Evolutionary conservation across 1,139 yeast genomes (phyloP).

Genomic region (Ashbya aceris): DNA sequence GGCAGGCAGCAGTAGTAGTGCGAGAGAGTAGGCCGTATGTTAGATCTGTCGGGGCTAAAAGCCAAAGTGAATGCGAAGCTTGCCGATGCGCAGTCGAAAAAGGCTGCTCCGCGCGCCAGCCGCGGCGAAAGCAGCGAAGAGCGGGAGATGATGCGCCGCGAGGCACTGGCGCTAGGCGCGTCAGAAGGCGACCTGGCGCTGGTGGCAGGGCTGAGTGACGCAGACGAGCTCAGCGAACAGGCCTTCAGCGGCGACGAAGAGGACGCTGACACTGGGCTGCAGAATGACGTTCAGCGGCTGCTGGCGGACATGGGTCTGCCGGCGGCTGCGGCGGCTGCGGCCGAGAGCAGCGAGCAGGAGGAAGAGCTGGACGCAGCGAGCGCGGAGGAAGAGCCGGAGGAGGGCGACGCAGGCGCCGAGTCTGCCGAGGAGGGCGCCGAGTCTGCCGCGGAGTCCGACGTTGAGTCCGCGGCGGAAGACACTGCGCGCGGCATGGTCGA

Average conservation of each 20-base stretch:
- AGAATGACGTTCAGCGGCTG: slow-evolving; percentile 51
- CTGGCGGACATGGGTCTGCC: slow-evolving; percentile 64
- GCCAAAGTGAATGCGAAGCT: slow-evolving; percentile 42
- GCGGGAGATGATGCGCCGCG: slow-evolving; percentile 47
- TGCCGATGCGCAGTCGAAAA: slow-evolving; percentile 23
- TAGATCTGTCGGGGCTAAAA: slow-evolving; percentile 44
- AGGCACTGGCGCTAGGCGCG: slow-evolving; percentile 67
- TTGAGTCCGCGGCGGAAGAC: slow-evolving; percentile 27
- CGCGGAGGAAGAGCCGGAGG: slow-evolving; percentile 16
- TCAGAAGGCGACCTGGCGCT: slow-evolving; percentile 57
- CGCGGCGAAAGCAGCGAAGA: slow-evolving; percentile 14
- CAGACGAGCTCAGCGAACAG: slow-evolving; percentile 56
- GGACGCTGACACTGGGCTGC: slow-evolving; percentile 40
- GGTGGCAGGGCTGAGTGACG: slow-evolving; percentile 43
- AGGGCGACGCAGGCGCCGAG: slow-evolving; percentile 11
- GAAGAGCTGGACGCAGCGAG: slow-evolving; percentile 18
- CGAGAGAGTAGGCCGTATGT: neutral
- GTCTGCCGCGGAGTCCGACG: slow-evolving; percentile 10
- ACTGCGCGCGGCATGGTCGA: slow-evolving; percentile 36
- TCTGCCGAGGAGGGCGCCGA: slow-evolving; percentile 13
- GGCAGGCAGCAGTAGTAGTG: neutral
- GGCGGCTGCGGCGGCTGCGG: slow-evolving; percentile 23
- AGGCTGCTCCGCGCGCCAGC: slow-evolving; percentile 18
- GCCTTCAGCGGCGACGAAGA: slow-evolving; percentile 41
- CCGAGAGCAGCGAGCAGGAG: slow-evolving; percentile 23